These are phyloP conservation scores for Schizochytrium sp. DNA, from an alignment of 108 stramenopile genomes.

Conservation along the genomic window DNA sequence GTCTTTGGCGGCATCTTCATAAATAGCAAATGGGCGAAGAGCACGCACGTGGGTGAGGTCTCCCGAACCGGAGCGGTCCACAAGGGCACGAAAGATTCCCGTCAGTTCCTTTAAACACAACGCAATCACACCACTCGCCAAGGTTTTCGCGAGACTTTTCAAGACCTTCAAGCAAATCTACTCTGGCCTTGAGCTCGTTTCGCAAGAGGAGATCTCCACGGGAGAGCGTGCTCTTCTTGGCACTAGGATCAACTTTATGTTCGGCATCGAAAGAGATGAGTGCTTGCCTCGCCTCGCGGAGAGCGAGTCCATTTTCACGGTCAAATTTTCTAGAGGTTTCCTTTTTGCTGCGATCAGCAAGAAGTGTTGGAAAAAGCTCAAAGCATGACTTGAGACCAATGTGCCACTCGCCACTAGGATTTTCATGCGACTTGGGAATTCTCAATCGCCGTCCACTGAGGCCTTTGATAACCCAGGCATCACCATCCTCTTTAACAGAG, in stretches of 20 bases:
- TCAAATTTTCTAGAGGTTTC: neutral
- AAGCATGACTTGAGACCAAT: slow-evolving; percentile 54
- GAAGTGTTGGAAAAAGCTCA: neutral
- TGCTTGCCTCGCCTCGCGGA: neutral
- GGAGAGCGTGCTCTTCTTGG: slow-evolving; percentile 2
- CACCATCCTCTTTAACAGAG: slow-evolving; percentile 60
- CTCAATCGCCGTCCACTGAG: slow-evolving; percentile 73
- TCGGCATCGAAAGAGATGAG: neutral
- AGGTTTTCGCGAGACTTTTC: slow-evolving; percentile 76
- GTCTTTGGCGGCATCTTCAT: slow-evolving; percentile 63
- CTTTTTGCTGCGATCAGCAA: neutral
- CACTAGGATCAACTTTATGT: neutral
- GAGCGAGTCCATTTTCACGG: neutral
- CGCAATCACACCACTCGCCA: slow-evolving; percentile 83
- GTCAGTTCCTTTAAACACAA: slow-evolving; percentile 78
- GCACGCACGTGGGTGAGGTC: slow-evolving; percentile 75
- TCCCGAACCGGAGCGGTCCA: slow-evolving; percentile 78
- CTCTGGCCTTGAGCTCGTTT: slow-evolving; percentile 54
- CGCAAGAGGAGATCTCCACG: neutral
- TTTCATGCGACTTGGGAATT: slow-evolving; percentile 67
- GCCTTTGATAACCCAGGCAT: slow-evolving; percentile 65
- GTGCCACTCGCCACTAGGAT: slow-evolving; percentile 55
- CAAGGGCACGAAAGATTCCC: slow-evolving; percentile 76
- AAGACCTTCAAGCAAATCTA: slow-evolving; percentile 30
- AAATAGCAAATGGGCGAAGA: slow-evolving; percentile 75